Conservation (phyloP, 2,329 filamentous ascomycete genomes). For the Alternaria gaisen region DNA sequence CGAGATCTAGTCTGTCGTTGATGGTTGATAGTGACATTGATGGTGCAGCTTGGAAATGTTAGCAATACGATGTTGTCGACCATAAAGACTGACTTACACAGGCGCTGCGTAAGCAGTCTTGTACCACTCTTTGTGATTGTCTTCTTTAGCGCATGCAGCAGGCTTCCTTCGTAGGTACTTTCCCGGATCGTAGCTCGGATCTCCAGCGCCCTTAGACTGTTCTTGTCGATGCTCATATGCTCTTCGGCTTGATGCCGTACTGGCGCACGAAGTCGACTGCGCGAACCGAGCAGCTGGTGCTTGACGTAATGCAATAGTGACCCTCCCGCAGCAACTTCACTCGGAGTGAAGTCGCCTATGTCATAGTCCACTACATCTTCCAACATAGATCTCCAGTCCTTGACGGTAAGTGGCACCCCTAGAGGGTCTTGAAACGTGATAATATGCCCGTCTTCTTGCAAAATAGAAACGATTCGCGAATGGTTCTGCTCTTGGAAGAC, state of each 20-base stretch:
- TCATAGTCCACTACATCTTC: conserved; percentile 73
- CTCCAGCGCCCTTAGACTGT: conserved; percentile 87
- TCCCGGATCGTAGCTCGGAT: conserved; percentile 88
- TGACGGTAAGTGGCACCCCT: conserved; percentile 57
- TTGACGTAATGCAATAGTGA: conserved; percentile 86
- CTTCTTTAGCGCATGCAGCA: conserved; percentile 86
- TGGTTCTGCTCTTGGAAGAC: conserved; percentile 63
- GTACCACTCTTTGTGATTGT: conserved; percentile 94
- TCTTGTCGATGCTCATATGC: conserved; percentile 90
- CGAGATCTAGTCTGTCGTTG: conserved; percentile 80
- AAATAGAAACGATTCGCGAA: conserved; percentile 69
- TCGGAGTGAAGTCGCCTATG: conserved; percentile 66
- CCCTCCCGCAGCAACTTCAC: conserved; percentile 80
- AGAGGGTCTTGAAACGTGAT: conserved; percentile 73
- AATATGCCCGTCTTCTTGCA: conserved; percentile 78
- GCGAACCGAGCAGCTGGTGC: conserved; percentile 77
- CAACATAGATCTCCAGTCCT: conserved; percentile 78
- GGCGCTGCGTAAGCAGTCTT: conserved; percentile 80
- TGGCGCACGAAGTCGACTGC: conserved; percentile 85
- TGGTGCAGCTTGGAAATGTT: conserved; percentile 67
- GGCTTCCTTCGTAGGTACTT: conserved; percentile 78
- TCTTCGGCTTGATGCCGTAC: conserved; percentile 76
- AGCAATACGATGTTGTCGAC: not conserved
- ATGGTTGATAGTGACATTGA: conserved; percentile 87
- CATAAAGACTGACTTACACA: conserved; percentile 64